A percentile compares a stretch with the other conserved stretches of the same genome.
These are phyloP conservation scores for Pezicula carpinea DNA, from an alignment of 2,329 filamentous ascomycete genomes.

Conservation along the genomic window DNA sequence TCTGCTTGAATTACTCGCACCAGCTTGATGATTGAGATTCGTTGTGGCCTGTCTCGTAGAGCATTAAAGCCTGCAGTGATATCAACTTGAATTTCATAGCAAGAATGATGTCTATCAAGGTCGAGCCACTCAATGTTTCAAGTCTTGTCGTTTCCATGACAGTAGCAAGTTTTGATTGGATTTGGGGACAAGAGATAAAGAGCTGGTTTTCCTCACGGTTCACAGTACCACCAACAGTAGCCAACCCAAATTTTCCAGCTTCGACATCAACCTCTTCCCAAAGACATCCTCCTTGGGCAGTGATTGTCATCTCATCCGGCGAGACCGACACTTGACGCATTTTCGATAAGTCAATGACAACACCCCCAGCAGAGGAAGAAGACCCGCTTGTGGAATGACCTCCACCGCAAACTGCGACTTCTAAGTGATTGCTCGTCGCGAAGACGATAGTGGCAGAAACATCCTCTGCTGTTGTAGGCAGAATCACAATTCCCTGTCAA, in stretches of 20 bases:
- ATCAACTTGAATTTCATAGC: no score
- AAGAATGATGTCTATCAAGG: no score
- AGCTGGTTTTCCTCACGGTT: no score
- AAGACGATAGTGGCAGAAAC: conserved; percentile 14
- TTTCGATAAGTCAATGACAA: conserved; percentile 17
- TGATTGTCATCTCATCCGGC: conserved; percentile 10
- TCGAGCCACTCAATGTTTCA: no score
- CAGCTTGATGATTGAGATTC: no score
- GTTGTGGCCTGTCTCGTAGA: no score
- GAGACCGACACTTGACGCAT: conserved; percentile 15
- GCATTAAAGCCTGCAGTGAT: no score
- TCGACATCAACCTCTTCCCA: conserved; percentile 21
- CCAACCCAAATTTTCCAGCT: conserved; percentile 13
- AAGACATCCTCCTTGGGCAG: conserved; percentile 16
- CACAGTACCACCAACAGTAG: conserved; percentile 20
- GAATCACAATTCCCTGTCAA: conserved; percentile 15
- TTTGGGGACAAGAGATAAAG: no score
- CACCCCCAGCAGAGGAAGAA: conserved; percentile 16
- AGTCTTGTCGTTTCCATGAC: no score
- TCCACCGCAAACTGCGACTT: conserved; percentile 15
- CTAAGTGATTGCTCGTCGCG: conserved; percentile 6
- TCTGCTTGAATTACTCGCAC: no score
- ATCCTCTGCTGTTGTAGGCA: conserved; percentile 12
- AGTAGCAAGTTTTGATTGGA: no score
- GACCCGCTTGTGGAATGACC: conserved; percentile 14